Base-by-base conservation (phyloP, 805 yeast genomes). In the Myxozyma geophila region DNA sequence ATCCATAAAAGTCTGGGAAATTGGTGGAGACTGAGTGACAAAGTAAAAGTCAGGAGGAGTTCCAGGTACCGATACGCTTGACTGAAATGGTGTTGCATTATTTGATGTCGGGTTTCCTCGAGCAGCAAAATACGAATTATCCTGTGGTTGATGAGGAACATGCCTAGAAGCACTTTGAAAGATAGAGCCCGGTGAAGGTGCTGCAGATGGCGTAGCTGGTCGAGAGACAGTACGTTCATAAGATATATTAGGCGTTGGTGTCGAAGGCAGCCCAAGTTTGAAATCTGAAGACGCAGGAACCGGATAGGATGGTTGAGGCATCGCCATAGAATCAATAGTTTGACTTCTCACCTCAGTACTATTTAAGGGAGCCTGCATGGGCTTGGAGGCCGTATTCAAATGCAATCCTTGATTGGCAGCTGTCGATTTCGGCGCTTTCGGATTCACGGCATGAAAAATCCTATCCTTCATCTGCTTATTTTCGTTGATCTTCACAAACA, bases 401-500 rank as follows among this genome's bases (percentile, higher is more conserved):
- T 21, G 37, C 6, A 46, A 19, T n/a, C 36, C 12, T n/a, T 17
- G 15, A n/a, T n/a, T 40, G 17, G 54, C 23, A 17, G 28, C 33
- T 1, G 50, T 13, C 33, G 21, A 46, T n/a, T 46, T 50, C 50
- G 43, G 66, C 28, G 49, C 37, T n/a, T 59, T 57, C 12, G 65
- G 63, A 54, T 60, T 52, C n/a, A 64, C 64, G 0, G 65, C 63
- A 21, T 55, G 35, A 46, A 61, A 64, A 12, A 64, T 58, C 21
- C 66, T 63, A 47, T 70, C 69, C 54, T 67, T 58, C 54, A 73
- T 56, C 52, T 56, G 64, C 46, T 68, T 64, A 55, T 70, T 70
- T 43, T 69, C 66, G 40, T 67, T 66, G 52, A 81, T 70, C 49
- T 79, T 78, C 40, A 82, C 78, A 21, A 88, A 79, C 62, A 83